Evolutionary conservation across 2,329 filamentous ascomycete genomes (phyloP).

Genomic region (Aspergillus brunneoviolaceus): DNA sequence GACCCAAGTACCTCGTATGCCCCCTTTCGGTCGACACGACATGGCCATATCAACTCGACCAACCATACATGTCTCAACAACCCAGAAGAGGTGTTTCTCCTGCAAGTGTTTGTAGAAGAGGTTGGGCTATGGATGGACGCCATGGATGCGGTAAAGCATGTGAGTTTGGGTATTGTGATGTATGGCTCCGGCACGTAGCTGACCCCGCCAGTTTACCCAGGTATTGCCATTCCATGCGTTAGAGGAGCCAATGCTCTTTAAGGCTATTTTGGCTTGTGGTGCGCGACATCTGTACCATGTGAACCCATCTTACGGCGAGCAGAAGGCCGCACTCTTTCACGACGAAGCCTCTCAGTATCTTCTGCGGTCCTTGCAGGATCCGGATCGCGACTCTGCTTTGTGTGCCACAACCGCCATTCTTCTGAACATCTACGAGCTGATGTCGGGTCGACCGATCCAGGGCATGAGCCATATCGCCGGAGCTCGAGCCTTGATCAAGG

Average conservation of each 20-base stretch:
- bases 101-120: conserved; percentile 90
- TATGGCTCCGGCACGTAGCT: conserved; percentile 8
- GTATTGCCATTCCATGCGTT: conserved; percentile 80
- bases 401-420: conserved; percentile 86
- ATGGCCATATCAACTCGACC: conserved; percentile 43
- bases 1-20: conserved; percentile 36
- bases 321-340: conserved; percentile 80
- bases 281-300: conserved; percentile 75
- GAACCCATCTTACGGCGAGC: conserved; percentile 68
- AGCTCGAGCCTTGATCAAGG: conserved; percentile 79
- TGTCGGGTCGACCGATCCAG: conserved; percentile 75
- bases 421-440: conserved; percentile 88
- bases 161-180: conserved; percentile 32
- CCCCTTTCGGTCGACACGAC: conserved; percentile 37
- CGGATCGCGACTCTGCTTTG: conserved; percentile 76
- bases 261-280: conserved; percentile 85
- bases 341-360: conserved; percentile 79
- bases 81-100: conserved; percentile 78
- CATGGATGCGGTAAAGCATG: conserved; percentile 77
- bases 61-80: conserved; percentile 66
- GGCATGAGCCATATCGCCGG: conserved; percentile 89
- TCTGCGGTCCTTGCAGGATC: conserved; percentile 74
- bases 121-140: conserved; percentile 94
- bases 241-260: conserved; percentile 80
- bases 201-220: conserved; percentile 63